Percentiles rank a stretch among this genome's conserved stretches.
These are phyloP conservation scores for Penicillium pancosmium DNA, from an alignment of 495 filamentous ascomycete genomes.

Conservation along the genomic window DNA sequence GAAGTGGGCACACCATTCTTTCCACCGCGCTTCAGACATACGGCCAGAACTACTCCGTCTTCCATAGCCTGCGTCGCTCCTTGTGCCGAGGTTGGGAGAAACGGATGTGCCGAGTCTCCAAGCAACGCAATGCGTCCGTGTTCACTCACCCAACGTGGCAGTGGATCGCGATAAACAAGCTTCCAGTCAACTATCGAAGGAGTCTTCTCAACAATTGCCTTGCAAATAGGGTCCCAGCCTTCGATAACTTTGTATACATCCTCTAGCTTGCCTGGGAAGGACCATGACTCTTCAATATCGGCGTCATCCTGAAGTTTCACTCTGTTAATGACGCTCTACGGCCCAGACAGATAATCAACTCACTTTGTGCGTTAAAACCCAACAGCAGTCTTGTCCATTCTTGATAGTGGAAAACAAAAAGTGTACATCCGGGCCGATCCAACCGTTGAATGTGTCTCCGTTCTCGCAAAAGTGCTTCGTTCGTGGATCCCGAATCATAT, in stretches of 20 bases:
- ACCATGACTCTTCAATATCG: conserved; percentile 45
- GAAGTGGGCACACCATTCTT: conserved; percentile 48
- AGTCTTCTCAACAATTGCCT: conserved; percentile 60
- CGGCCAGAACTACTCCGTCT: conserved; percentile 67
- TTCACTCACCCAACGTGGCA: conserved; percentile 65
- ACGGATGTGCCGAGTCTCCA: conserved; percentile 74
- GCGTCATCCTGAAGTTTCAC: conserved; percentile 52
- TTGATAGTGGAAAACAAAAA: conserved; percentile 25
- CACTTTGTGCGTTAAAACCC: conserved; percentile 67
- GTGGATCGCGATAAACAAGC: conserved; percentile 69
- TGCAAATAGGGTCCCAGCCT: conserved; percentile 67
- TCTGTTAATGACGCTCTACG: not conserved
- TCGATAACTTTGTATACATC: conserved; percentile 56
- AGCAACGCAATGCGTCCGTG: conserved; percentile 61
- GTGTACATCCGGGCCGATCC: conserved; percentile 30
- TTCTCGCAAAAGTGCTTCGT: conserved; percentile 61
- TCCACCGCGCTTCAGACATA: conserved; percentile 58
- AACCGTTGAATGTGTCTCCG: conserved; percentile 63
- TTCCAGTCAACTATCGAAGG: conserved; percentile 71
- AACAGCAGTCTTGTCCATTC: conserved; percentile 65
- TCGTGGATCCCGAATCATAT: conserved; percentile 63
- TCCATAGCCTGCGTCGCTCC: conserved; percentile 75
- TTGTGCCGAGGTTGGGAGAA: conserved; percentile 71
- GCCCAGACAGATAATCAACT: not conserved
- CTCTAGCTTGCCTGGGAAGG: conserved; percentile 53